A percentile compares a stretch with the other conserved stretches of the same genome.
phyloP scores from a whole-genome alignment of 2,329 filamentous ascomycete genomes.

The Chrysoporthe austroafricana region DNA sequence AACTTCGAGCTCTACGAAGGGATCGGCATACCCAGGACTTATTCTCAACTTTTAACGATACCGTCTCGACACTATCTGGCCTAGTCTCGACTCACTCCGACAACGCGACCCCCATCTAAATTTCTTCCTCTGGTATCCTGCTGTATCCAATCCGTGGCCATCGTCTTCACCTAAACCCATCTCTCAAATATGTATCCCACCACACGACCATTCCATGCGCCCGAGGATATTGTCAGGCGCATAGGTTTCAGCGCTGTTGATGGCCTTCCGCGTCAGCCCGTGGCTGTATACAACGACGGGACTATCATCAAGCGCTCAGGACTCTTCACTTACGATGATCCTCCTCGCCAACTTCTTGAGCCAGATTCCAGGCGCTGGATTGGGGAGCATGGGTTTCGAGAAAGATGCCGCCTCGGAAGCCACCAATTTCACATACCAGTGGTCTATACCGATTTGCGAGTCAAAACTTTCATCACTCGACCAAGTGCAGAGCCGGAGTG shows the following conservation, averaged over 20 bases:
- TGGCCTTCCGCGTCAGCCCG: background rate
- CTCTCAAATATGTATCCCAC: background rate
- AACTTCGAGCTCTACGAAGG: background rate
- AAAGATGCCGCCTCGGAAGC: background rate
- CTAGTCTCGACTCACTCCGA: background rate
- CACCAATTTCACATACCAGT: background rate
- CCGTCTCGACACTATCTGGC: background rate
- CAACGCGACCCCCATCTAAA: background rate
- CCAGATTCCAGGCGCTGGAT: background rate
- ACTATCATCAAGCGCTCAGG: background rate
- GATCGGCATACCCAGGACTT: background rate
- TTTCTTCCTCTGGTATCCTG: background rate
- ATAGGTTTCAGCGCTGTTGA: background rate
- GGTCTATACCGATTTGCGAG: background rate
- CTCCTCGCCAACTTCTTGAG: background rate
- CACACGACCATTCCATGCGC: background rate
- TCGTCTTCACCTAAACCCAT: background rate
- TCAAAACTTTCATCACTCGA: background rate
- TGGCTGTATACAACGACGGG: background rate
- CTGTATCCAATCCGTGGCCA: background rate
- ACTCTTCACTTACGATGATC: background rate
- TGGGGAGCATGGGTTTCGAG: background rate
- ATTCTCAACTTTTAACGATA: background rate
- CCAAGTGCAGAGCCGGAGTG: background rate
- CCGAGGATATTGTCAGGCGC: background rate